A percentile compares a stretch with the other conserved stretches of the same genome.
These are phyloP conservation scores for Cryphonectria parasitica DNA, from an alignment of 2,329 filamentous ascomycete species.

Conservation along the genomic window DNA sequence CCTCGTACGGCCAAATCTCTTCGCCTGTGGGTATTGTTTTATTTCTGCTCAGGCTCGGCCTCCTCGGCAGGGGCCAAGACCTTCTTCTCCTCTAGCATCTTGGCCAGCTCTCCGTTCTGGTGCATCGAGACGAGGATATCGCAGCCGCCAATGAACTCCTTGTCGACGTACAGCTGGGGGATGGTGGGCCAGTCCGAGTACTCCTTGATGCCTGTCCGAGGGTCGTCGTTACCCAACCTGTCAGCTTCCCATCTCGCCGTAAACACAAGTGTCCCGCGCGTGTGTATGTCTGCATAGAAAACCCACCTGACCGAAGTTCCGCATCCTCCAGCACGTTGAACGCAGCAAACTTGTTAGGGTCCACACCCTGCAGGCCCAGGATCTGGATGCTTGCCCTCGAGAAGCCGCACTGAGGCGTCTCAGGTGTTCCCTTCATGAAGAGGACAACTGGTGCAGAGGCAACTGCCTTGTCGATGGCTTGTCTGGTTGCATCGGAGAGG, in stretches of 20 bases:
- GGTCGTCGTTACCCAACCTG: neutral
- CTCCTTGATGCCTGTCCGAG: slow-evolving; percentile 83
- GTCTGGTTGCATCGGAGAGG: slow-evolving; percentile 77
- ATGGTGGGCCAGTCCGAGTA: slow-evolving; percentile 99
- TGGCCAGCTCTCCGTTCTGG: slow-evolving; percentile 89
- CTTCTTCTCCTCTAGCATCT: slow-evolving; percentile 88
- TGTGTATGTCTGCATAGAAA: neutral
- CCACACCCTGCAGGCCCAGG: slow-evolving; percentile 89
- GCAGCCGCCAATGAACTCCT: slow-evolving; percentile 96
- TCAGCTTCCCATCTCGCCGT: neutral
- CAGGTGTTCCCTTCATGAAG: slow-evolving; percentile 91
- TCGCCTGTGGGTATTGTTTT: slow-evolving; percentile 34
- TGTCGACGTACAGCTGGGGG: slow-evolving; percentile 91
- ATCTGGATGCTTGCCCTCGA: slow-evolving; percentile 95
- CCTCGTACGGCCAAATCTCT: neutral
- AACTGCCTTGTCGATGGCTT: slow-evolving; percentile 90
- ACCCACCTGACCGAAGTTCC: slow-evolving; percentile 77
- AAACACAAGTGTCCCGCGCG: neutral
- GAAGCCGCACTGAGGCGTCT: slow-evolving; percentile 83
- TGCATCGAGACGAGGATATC: slow-evolving; percentile 98
- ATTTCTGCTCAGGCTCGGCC: slow-evolving; percentile 39
- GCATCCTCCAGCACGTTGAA: slow-evolving; percentile 96
- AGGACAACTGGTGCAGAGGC: slow-evolving; percentile 87
- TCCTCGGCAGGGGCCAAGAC: slow-evolving; percentile 68
- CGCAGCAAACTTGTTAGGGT: slow-evolving; percentile 94